Percentiles rank a stretch among this genome's conserved stretches.
phyloP scores from a whole-genome alignment of 495 filamentous ascomycete species.

The Lasiosphaeria hispida region DNA sequence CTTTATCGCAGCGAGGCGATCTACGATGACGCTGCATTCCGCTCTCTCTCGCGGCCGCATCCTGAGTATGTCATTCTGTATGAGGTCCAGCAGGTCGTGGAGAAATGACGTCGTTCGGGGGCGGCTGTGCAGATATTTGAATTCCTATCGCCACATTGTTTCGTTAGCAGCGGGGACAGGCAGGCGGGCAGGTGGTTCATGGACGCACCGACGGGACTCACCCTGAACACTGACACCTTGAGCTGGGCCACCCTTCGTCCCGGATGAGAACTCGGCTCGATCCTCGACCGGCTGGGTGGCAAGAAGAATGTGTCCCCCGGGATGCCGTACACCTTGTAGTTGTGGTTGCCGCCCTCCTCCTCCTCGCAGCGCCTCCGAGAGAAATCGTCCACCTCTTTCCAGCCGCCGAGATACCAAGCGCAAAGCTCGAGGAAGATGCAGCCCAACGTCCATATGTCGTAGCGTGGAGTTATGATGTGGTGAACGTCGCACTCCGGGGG shows the following conservation, averaged over 20 bases:
- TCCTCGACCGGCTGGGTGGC: neutral
- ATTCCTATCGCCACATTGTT: neutral
- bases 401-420: neutral
- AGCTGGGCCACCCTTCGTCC: neutral
- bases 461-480: neutral
- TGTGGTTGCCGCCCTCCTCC: neutral
- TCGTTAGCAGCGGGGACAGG: neutral
- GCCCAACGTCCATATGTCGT: slow-evolving; percentile 7
- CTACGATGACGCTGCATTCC: neutral
- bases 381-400: neutral
- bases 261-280: neutral
- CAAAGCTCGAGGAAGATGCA: slow-evolving; percentile 6
- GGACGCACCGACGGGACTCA: neutral
- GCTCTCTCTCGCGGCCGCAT: neutral
- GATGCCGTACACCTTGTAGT: neutral
- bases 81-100: neutral
- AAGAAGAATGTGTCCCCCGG: slow-evolving; percentile 3
- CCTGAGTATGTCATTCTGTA: neutral
- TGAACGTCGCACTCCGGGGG: slow-evolving; percentile 7
- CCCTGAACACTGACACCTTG: neutral
- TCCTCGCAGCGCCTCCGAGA: neutral
- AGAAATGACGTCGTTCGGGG: neutral
- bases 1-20: neutral
- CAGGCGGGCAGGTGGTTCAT: too few relatives aligned
- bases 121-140: neutral